Evolutionary conservation across 2,329 filamentous ascomycete genomes (phyloP).

Genomic region (Trichoderma sp.): DNA sequence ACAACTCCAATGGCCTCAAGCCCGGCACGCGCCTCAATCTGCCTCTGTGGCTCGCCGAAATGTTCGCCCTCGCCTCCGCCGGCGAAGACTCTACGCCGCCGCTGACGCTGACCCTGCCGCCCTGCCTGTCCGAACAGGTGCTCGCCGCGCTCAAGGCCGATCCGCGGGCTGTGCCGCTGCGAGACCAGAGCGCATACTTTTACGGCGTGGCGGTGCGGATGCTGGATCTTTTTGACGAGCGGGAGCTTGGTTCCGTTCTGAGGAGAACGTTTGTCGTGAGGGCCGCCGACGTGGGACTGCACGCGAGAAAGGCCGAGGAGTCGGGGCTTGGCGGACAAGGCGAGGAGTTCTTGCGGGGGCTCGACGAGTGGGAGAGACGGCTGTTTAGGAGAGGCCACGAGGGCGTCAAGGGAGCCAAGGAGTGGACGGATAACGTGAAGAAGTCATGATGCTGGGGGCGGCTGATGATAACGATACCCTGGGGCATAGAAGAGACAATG

Average conservation of each 20-base stretch:
- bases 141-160: conserved; percentile 89
- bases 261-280: conserved; percentile 76
- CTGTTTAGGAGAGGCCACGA: conserved; percentile 73
- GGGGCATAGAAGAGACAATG: not conserved
- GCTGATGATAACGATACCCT: conserved; percentile 12
- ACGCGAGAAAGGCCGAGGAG: conserved; percentile 80
- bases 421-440: conserved; percentile 63
- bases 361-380: conserved; percentile 86
- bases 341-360: conserved; percentile 78
- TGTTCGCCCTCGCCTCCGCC: conserved; percentile 71
- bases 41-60: conserved; percentile 91
- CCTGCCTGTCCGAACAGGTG: conserved; percentile 73
- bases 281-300: conserved; percentile 78
- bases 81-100: conserved; percentile 53
- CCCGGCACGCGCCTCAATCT: conserved; percentile 75
- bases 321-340: conserved; percentile 51
- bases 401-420: conserved; percentile 64
- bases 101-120: conserved; percentile 77
- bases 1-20: conserved; percentile 75
- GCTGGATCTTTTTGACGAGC: conserved; percentile 85
- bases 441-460: conserved; percentile 29
- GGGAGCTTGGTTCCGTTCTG: conserved; percentile 69
- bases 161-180: conserved; percentile 77
- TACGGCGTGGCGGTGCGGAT: conserved; percentile 83
- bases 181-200: conserved; percentile 80